Base-by-base conservation (phyloP, 2,329 filamentous ascomycete genomes). In the Pleurostoma richardsiae region DNA sequence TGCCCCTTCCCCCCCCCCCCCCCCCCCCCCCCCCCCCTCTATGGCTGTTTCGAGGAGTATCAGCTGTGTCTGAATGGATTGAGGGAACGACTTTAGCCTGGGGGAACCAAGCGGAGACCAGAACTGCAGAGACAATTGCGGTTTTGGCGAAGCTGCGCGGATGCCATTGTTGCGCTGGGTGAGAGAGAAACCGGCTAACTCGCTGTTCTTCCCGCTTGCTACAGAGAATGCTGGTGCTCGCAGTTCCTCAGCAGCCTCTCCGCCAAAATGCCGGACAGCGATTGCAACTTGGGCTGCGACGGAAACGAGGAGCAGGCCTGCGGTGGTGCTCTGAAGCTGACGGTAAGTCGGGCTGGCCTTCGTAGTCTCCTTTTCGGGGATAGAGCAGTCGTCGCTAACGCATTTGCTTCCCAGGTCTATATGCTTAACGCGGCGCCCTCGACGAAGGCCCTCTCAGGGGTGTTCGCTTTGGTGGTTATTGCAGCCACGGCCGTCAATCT, bases 151-250 rank as follows among this genome's bases (percentile, higher is more conserved):
- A 19, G 19, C 19, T 19, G 19, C 19, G 19, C 19, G 19, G 19
- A 19, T 19, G 19, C 19, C 19, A 19, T 19, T 19, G 19, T 19
- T 19, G 2, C 19, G 19, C 19, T 19, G 19, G 19, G 19, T 19
- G 19, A 10, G 29, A 27, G 6, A 38, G 42, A 31, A 26, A 10
- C 43, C 51, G 42, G 43, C 47, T 19, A 10, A 42, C 33, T 10
- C 19, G 19, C 19, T 19, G 19, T 19, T 19, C 19, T 6, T 30
- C 6, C 8, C 5, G 30, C 19, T 19, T 19, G 19, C 19, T 44
- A 31, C 31, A 78, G 77, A 46, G 79, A 83, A 64, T 84, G 80
- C 69, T 83, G 77, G 72, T 84, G 81, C 60, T 69, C 74, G 27
- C 65, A 72, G 19, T 64, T 65, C 41, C 55, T 83, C n/a, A 71